These are phyloP conservation scores for Fusarium sp. DNA, from an alignment of 2,329 filamentous ascomycete genomes.

Conservation along the genomic window DNA sequence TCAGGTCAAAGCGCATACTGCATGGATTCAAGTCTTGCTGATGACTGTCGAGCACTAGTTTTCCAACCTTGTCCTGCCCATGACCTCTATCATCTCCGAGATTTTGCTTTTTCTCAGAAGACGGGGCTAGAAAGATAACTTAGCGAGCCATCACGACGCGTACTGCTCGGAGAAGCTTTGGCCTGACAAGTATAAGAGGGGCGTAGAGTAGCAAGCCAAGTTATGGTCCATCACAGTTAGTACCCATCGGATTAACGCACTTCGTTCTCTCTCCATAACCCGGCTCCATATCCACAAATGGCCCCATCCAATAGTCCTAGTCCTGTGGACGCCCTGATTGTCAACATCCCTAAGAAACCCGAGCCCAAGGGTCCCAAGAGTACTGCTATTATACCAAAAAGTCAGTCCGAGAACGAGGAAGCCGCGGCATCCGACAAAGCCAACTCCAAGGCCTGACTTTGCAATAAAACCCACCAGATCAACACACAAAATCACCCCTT, in stretches of 20 bases:
- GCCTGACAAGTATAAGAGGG: not conserved
- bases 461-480: not conserved
- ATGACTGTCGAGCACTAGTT: not conserved
- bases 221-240: not conserved
- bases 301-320: not conserved
- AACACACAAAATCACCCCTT: not conserved
- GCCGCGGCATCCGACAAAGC: not conserved
- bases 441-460: not conserved
- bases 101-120: not conserved
- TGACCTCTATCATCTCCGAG: not conserved
- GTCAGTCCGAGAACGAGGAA: not conserved
- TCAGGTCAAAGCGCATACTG: not conserved
- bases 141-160: not conserved
- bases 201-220: not conserved
- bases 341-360: not conserved
- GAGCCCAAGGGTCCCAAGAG: not conserved
- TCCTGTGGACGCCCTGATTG: not conserved
- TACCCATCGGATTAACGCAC: not conserved
- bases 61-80: not conserved
- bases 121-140: not conserved
- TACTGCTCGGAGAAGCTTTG: not conserved
- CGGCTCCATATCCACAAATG: not conserved
- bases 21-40: not conserved
- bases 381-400: not conserved
- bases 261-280: not conserved